Conservation (phyloP, 1,284 basidiomycete genomes). For the Cutaneotrichosporon dermatis region DNA sequence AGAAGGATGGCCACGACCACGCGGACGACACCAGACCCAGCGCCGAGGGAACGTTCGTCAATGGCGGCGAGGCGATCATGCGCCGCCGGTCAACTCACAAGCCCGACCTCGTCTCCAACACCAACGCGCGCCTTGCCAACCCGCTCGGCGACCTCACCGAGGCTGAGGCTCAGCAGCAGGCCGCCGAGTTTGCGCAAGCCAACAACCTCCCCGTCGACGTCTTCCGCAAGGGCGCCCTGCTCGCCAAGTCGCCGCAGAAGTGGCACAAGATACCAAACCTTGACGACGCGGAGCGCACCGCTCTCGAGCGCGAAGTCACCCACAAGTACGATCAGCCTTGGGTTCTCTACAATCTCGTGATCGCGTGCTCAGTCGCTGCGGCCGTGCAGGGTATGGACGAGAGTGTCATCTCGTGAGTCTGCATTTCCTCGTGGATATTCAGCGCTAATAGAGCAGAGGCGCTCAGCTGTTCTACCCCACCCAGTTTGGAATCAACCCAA, state of each 20-base stretch:
- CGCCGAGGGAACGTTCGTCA: background rate
- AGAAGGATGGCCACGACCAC: conserved; percentile 2
- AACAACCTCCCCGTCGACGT: conserved; percentile 51
- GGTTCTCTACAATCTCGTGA: conserved; percentile 46
- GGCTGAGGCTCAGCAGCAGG: conserved; percentile 55
- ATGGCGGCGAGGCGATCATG: background rate
- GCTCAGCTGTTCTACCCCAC: conserved; percentile 27
- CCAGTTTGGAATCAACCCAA: conserved; percentile 28
- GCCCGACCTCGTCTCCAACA: conserved; percentile 24
- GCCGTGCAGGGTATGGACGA: conserved; percentile 44
- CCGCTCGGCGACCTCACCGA: conserved; percentile 30
- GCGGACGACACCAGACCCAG: background rate
- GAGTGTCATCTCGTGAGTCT: conserved; percentile 22
- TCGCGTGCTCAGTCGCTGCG: conserved; percentile 40
- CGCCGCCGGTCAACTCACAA: conserved; percentile 18
- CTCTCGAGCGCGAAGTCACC: conserved; percentile 53
- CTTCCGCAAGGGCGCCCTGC: conserved; percentile 60
- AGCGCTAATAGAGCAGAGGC: conserved; percentile 13
- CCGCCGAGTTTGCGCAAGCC: conserved; percentile 56
- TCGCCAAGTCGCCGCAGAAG: conserved; percentile 58
- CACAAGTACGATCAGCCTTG: conserved; percentile 62
- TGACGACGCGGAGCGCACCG: conserved; percentile 57
- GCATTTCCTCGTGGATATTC: too few species aligned
- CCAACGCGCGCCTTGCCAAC: conserved; percentile 29
- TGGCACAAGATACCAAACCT: conserved; percentile 59